These are phyloP conservation scores for Biscutella laevigata DNA, from an alignment of 441 rosid species.

Conservation along the genomic window DNA sequence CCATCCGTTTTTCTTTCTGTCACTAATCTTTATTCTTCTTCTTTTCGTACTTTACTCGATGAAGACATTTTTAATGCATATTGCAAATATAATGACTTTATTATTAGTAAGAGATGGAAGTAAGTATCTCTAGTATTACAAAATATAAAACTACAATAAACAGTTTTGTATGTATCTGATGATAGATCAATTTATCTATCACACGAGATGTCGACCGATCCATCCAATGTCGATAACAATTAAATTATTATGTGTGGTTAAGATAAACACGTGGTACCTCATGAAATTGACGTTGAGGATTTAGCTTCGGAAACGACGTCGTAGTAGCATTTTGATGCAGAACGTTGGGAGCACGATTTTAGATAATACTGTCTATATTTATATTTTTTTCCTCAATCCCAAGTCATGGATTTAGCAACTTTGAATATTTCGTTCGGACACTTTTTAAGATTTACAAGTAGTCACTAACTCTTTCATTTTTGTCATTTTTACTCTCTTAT, in stretches of 20 bases:
- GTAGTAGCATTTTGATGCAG: constrained; percentile 9
- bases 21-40: no score
- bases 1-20: no score
- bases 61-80: no score
- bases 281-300: constrained; percentile 13
- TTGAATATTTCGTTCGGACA: constrained; percentile 3
- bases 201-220: no score
- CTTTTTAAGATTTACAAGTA: background rate
- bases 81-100: no score
- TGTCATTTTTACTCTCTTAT: background rate
- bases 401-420: constrained; percentile 5
- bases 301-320: constrained; percentile 9
- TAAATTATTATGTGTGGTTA: background rate
- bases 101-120: no score
- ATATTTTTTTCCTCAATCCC: background rate
- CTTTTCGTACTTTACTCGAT: no score
- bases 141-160: no score
- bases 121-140: no score
- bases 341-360: constrained; percentile 26
- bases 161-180: no score
- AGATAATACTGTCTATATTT: no score
- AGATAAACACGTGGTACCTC: constrained; percentile 2
- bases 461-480: background rate
- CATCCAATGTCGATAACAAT: background rate
- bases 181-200: no score